A percentile compares a stretch with the other conserved stretches of the same genome.
Conservation (phyloP, 768 basidiomycete genomes). For the Tricholoma matsutake region DNA sequence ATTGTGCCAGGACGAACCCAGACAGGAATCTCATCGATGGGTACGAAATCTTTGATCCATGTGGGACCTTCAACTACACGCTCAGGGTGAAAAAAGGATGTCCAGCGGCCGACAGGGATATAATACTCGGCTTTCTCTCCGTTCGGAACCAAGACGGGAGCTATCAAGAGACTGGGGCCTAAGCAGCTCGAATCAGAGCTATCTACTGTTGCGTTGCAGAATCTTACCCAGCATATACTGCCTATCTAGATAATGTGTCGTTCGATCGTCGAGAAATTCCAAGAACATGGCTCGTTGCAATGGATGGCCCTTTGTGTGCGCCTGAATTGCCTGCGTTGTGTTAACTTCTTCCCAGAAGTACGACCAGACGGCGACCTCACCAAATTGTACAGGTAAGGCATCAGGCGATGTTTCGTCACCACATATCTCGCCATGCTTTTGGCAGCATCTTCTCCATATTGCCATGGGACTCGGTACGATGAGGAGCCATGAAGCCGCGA, state of each 20-base stretch:
- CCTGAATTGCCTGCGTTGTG: constrained; percentile 44
- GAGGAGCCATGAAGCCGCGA: constrained; percentile 70
- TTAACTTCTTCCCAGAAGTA: constrained; percentile 1
- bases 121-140: constrained; percentile 58
- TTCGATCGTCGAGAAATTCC: constrained; percentile 58
- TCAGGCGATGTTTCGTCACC: constrained; percentile 63
- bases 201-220: neutral
- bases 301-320: constrained; percentile 50
- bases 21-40: constrained; percentile 61
- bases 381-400: constrained; percentile 68
- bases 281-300: constrained; percentile 65
- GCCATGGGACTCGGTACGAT: constrained; percentile 78
- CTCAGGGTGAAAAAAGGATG: constrained; percentile 52
- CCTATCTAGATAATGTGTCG: constrained; percentile 56
- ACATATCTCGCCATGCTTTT: constrained; percentile 60
- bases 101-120: constrained; percentile 59
- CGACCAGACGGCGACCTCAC: constrained; percentile 27
- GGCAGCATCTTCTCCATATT: constrained; percentile 69
- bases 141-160: constrained; percentile 55
- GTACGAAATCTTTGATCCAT: constrained; percentile 64
- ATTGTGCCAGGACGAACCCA: constrained; percentile 61
- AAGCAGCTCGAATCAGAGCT: constrained; percentile 8
- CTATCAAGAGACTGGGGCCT: constrained; percentile 59
- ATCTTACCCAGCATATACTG: constrained; percentile 50
- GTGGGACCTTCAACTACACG: constrained; percentile 53